Base-by-base conservation (phyloP, 75 land plant species). In the Isoetes taiwanensis region DNA sequence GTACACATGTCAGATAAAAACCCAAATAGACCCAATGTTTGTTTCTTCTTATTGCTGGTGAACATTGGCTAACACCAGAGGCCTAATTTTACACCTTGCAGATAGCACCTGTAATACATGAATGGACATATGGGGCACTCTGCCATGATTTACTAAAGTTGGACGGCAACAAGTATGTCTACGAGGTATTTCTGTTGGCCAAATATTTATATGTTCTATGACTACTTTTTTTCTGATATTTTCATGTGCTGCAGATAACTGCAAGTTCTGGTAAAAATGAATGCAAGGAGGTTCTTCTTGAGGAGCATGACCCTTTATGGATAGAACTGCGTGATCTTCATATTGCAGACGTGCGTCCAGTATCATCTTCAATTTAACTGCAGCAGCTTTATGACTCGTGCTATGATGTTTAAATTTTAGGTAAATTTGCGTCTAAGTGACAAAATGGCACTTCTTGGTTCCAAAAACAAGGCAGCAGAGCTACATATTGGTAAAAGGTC, bases 391-490 rank as follows among this genome's bases (percentile, higher is more conserved):
- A 14, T 37, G 39, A 9, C 12, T 37, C 39, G n/a, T n/a, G n/a
- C n/a, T n/a, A n/a, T n/a, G n/a, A n/a, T n/a, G n/a, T n/a, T n/a
- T n/a, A n/a, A n/a, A 0, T 39, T 30, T 28, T 64, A 94, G 99
- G 99, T 82, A 39, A 89, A 80, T 73, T 76, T 78, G 60, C 64
- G 77, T 20, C 61, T 94, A 54, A 78, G 76, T 68, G 82, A 85
- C 26, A 94, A 82, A 67, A 89, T 94, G 99, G 72, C 76, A 34
- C 75, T 63, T 54, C 85, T 94, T 50, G 63, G 78, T 25, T 67
- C 82, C 16, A 94, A 94, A 54, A 94, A 94, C 62, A 94, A 79
- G 72, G 99, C 99, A 55, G 99, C 99, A 56, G 90, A 94, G 74
- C 73, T 94, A 28, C 86, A 77, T 0, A 76, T 80, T 28, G 81